Conservation (phyloP, 306 rosid species). For the Urtica urens region DNA sequence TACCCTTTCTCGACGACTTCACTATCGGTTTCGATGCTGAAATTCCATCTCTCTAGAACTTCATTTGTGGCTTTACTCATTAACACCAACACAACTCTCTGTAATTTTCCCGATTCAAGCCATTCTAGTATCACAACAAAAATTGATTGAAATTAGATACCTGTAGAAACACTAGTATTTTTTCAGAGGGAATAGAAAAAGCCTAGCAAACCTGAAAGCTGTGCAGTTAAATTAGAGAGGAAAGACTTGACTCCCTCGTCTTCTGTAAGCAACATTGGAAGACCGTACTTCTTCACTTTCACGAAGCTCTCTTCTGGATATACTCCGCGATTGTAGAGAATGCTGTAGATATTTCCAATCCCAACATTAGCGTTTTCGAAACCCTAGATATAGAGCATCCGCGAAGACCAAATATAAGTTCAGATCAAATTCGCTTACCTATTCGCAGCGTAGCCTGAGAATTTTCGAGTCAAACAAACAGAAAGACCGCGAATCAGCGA, state of each 20-base stretch:
- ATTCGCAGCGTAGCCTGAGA: constrained; percentile 91
- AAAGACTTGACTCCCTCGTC: constrained; percentile 87
- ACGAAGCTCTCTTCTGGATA: constrained; percentile 93
- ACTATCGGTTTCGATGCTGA: constrained; percentile 84
- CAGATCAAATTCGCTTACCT: constrained; percentile 38
- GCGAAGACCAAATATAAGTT: not conserved
- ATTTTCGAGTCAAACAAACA: constrained; percentile 5
- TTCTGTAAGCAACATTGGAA: constrained; percentile 89
- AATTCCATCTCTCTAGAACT: constrained; percentile 96
- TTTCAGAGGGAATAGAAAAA: too few relatives aligned
- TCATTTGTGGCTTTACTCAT: constrained; percentile 66
- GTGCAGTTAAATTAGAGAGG: constrained; percentile 57
- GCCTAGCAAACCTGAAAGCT: constrained; percentile 76
- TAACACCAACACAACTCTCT: constrained; percentile 87
- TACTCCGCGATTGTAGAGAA: constrained; percentile 79
- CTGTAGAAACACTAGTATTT: too few relatives aligned
- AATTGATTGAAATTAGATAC: not conserved
- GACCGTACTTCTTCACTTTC: constrained; percentile 91
- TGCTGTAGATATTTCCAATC: constrained; percentile 25
- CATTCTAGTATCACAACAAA: constrained; percentile 37
- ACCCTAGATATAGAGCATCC: not conserved
- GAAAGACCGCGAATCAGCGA: constrained; percentile 1
- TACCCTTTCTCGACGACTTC: constrained; percentile 87
- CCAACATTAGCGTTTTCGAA: constrained; percentile 2
- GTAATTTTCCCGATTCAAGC: constrained; percentile 97